Conservation (phyloP, 768 basidiomycete genomes). For the Collybia nuda region DNA sequence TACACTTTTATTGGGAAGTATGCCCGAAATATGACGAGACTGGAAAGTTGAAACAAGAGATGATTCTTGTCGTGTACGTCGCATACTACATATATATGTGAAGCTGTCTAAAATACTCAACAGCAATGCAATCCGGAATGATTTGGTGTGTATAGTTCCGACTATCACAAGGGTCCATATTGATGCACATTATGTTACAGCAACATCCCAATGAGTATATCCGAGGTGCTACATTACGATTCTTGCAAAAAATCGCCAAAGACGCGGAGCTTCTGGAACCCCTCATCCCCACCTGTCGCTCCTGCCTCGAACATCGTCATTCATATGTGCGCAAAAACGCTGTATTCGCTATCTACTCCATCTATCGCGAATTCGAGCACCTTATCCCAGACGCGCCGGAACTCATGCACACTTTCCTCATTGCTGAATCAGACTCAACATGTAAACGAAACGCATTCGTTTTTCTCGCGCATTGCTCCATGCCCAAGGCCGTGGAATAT, state of each 20-base stretch:
- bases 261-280: conserved; percentile 95
- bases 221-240: conserved; percentile 94
- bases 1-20: conserved; percentile 97
- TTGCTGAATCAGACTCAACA: conserved; percentile 92
- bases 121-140: conserved; percentile 96
- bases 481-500: conserved; percentile 91
- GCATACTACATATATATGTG: neutral
- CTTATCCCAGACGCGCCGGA: conserved; percentile 97
- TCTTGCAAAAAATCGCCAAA: conserved; percentile 92
- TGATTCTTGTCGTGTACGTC: conserved; percentile 97
- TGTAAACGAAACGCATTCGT: conserved; percentile 98
- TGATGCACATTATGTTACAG: conserved; percentile 33
- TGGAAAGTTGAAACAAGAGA: conserved; percentile 98
- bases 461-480: conserved; percentile 83
- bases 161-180: neutral
- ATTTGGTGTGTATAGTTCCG: conserved; percentile 63
- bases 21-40: conserved; percentile 97
- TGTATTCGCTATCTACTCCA: conserved; percentile 92
- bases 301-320: conserved; percentile 96
- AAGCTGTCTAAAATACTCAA: conserved; percentile 2
- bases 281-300: conserved; percentile 87
- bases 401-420: conserved; percentile 93
- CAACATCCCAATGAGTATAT: conserved; percentile 99
- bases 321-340: conserved; percentile 98
- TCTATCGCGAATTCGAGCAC: conserved; percentile 91